phyloP scores from a whole-genome alignment of 169 alveolate species.

The Plasmodium billcollinsi region DNA sequence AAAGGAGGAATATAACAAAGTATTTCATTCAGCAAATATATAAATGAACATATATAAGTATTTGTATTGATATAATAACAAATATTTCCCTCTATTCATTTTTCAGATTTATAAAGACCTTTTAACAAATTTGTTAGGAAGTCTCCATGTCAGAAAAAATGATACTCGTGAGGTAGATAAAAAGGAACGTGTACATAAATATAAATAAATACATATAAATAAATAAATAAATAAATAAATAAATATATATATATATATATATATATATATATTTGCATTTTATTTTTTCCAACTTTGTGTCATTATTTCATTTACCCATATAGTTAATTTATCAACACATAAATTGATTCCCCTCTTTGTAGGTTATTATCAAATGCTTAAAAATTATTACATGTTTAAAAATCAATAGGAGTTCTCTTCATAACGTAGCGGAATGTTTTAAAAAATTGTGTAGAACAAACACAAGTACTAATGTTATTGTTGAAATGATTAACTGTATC shows the following conservation, averaged over 20 bases:
- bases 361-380: constrained; percentile 45
- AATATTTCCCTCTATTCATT: not conserved
- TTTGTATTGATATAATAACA: constrained; percentile 1
- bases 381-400: constrained; percentile 23
- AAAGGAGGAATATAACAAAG: constrained; percentile 37
- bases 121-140: constrained; percentile 26
- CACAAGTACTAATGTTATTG: constrained; percentile 12
- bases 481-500: constrained; percentile 42
- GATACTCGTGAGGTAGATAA: constrained; percentile 48
- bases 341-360: not conserved
- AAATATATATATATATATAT: not conserved
- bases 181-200: not conserved
- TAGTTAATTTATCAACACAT: too few relatives aligned
- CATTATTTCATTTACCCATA: too few relatives aligned
- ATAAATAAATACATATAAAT: not conserved
- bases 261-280: not conserved
- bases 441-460: constrained; percentile 30
- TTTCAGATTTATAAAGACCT: constrained; percentile 24
- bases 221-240: not conserved
- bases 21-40: constrained; percentile 2
- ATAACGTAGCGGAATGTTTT: constrained; percentile 31
- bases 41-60: not conserved
- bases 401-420: constrained; percentile 23
- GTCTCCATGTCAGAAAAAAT: constrained; percentile 22
- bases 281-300: not conserved